Evolutionary conservation across 805 yeast species (phyloP).

Genomic region (Tanozyma kutaoensis): DNA sequence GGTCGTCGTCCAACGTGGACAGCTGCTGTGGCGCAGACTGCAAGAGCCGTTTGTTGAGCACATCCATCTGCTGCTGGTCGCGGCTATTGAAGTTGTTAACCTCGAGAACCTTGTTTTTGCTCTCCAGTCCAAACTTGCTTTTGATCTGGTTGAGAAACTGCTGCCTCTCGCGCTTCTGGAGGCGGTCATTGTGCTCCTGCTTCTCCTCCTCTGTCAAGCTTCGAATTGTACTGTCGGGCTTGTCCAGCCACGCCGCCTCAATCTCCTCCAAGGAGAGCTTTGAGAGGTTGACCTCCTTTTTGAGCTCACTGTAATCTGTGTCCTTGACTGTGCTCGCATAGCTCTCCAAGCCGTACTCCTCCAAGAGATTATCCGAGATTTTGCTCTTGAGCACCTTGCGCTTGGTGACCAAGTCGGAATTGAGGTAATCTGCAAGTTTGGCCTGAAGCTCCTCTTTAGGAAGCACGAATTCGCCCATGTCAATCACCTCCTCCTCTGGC

Average conservation of each 20-base stretch:
- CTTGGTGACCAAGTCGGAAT: constrained; percentile 6
- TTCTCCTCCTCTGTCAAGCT: constrained; percentile 14
- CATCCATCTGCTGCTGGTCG: too few species aligned
- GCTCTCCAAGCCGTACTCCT: constrained; percentile 24
- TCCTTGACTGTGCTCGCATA: constrained; percentile 15
- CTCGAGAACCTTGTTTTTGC: too few species aligned
- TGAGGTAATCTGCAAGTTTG: constrained; percentile 7
- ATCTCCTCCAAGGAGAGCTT: constrained; percentile 10
- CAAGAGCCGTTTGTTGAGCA: too few species aligned
- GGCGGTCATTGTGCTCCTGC: constrained; percentile 11
- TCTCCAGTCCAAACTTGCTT: constrained; percentile 15
- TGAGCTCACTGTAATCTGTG: constrained; percentile 15
- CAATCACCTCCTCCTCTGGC: not conserved
- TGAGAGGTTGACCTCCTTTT: constrained; percentile 7
- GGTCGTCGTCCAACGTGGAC: not conserved
- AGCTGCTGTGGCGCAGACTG: too few species aligned
- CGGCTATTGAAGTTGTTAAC: too few species aligned
- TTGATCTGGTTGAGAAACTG: constrained; percentile 16
- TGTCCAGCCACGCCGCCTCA: constrained; percentile 1
- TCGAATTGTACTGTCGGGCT: constrained; percentile 3
- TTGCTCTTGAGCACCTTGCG: constrained; percentile 18
- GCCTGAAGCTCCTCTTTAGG: constrained; percentile 7
- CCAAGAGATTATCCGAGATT: constrained; percentile 17
- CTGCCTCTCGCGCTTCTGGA: constrained; percentile 12
- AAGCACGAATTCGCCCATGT: constrained; percentile 2